Evolutionary conservation across 345 rosid genomes (phyloP).

Genomic region (Eucalyptus decipiens): DNA sequence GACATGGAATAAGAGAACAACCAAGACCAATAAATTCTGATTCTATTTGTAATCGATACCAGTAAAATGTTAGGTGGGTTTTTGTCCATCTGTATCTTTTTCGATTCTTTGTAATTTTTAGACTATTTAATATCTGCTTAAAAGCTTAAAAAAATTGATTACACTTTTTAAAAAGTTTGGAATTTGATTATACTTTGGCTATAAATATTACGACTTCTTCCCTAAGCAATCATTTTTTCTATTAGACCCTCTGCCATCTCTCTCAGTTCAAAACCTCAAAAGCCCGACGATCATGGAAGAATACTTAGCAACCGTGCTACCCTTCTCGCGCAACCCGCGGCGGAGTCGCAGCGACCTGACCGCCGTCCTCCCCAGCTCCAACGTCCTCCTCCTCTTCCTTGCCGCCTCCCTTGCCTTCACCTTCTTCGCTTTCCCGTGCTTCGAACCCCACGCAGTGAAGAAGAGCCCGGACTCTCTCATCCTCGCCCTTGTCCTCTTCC

Average conservation of each 20-base stretch:
- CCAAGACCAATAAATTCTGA: not conserved
- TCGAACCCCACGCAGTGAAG: conserved; percentile 44
- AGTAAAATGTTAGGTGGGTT: not conserved
- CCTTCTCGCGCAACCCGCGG: conserved; percentile 40
- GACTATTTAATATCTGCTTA: not conserved
- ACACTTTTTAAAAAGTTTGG: too few relatives aligned
- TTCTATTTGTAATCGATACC: not conserved
- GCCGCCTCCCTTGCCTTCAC: conserved; percentile 30
- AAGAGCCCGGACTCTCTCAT: conserved; percentile 67
- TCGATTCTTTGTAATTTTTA: not conserved
- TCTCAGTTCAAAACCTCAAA: not conserved
- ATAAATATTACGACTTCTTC: not conserved
- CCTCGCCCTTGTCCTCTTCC: conserved; percentile 58
- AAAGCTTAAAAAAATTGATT: too few relatives aligned
- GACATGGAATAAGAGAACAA: not conserved
- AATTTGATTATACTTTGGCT: too few relatives aligned
- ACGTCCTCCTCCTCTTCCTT: conserved; percentile 5
- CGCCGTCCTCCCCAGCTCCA: not conserved
- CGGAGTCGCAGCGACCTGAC: conserved; percentile 14
- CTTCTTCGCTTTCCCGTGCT: conserved; percentile 35
- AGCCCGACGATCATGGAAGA: conserved; percentile 23
- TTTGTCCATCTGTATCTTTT: not conserved
- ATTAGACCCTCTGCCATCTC: not conserved
- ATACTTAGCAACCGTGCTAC: conserved; percentile 37
- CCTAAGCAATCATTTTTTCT: not conserved